Conservation (phyloP, 306 rosid genomes). For the Luffa acutangula region DNA sequence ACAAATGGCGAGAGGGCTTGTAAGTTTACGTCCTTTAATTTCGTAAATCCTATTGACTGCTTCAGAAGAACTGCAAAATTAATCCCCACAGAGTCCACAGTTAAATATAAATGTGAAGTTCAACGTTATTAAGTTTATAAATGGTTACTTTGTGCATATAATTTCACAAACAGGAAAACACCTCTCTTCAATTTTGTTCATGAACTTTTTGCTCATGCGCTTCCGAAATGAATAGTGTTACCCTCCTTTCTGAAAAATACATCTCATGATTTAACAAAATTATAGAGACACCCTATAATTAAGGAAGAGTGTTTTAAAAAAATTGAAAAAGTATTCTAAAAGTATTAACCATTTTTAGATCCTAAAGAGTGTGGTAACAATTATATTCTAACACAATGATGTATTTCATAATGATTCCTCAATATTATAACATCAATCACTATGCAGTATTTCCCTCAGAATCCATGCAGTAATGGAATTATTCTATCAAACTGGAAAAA, state of each 20-base stretch:
- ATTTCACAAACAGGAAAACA: not conserved
- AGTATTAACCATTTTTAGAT: not conserved
- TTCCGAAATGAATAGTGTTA: not conserved
- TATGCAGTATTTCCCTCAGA: not conserved
- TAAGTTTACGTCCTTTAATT: slow-evolving; percentile 67
- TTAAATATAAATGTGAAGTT: not conserved
- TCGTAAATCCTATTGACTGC: slow-evolving; percentile 69
- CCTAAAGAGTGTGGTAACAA: not conserved
- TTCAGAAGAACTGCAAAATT: slow-evolving; percentile 45
- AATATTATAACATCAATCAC: not conserved
- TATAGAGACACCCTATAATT: not conserved
- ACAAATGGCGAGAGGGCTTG: slow-evolving; percentile 81
- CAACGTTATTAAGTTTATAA: not conserved
- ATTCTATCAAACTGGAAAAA: not conserved
- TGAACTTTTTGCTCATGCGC: not conserved
- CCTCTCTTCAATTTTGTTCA: not conserved
- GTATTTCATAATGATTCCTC: not conserved
- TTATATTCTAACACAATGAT: not conserved
- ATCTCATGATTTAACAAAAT: not conserved
- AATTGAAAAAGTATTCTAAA: not conserved
- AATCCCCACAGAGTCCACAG: slow-evolving; percentile 9
- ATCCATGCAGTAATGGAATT: not conserved
- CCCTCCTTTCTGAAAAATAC: not conserved
- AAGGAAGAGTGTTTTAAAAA: not conserved
- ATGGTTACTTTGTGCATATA: not conserved